A percentile compares a stretch with the other conserved stretches of the same genome.
These are phyloP conservation scores for Cicer chorassanicum DNA, from an alignment of 306 rosid species.

Conservation along the genomic window DNA sequence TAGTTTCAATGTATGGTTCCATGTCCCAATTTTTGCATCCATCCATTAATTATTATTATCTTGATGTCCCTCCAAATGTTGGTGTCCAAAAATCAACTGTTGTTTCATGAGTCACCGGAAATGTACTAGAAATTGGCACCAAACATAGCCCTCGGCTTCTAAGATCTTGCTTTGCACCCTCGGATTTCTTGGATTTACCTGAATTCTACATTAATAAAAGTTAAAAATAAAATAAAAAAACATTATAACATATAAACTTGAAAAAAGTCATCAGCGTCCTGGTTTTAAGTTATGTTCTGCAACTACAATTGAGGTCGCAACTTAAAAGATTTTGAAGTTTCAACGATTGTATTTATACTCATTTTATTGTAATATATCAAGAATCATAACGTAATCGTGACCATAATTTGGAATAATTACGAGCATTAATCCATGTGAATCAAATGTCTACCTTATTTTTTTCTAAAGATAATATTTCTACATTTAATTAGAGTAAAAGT, in stretches of 20 bases:
- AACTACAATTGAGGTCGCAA: background rate
- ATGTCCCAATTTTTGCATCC: slow-evolving; percentile 24
- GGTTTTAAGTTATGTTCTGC: too few relatives aligned
- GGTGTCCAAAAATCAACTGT: slow-evolving; percentile 98
- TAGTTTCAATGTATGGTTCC: slow-evolving; percentile 47
- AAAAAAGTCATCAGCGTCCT: slow-evolving; percentile 5
- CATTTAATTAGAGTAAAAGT: background rate
- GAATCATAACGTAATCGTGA: too few relatives aligned
- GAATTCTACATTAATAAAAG: slow-evolving; percentile 54
- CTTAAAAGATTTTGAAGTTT: too few relatives aligned
- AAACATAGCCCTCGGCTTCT: slow-evolving; percentile 93
- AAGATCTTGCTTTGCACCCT: slow-evolving; percentile 81
- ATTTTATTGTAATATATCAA: background rate
- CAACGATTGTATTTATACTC: background rate
- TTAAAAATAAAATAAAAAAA: background rate
- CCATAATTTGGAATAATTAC: background rate
- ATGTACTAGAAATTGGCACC: slow-evolving; percentile 93
- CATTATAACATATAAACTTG: slow-evolving; percentile 14
- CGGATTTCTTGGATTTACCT: slow-evolving; percentile 74
- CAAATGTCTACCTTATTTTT: background rate
- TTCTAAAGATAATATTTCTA: background rate
- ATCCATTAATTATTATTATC: slow-evolving; percentile 49
- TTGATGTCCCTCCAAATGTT: slow-evolving; percentile 80
- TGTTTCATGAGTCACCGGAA: slow-evolving; percentile 86
- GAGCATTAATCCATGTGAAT: slow-evolving; percentile 22